Conservation (phyloP, 345 rosid genomes). For the Hibiscus tridactylites region DNA sequence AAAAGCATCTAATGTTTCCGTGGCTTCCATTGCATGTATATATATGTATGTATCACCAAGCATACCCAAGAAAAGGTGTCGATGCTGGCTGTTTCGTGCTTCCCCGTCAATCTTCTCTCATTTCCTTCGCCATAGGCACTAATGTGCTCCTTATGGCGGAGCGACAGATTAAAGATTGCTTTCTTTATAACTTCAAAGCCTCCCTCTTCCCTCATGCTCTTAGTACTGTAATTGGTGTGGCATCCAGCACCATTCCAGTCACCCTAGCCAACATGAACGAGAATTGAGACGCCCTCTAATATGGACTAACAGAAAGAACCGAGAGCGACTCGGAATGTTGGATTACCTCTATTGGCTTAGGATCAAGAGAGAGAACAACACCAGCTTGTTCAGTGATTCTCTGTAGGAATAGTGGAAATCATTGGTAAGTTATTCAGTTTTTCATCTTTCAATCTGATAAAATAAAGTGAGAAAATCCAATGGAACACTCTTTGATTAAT, state of each 20-base stretch:
- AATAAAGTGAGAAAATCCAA: too few relatives aligned
- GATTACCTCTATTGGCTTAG: conserved; percentile 82
- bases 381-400: conserved; percentile 98
- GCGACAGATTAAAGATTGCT: conserved; percentile 84
- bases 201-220: conserved; percentile 92
- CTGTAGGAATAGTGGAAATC: conserved; percentile 30
- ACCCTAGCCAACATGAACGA: conserved; percentile 33
- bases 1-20: not conserved
- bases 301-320: not conserved
- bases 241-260: conserved; percentile 99
- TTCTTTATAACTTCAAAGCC: conserved; percentile 84
- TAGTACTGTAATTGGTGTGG: conserved; percentile 95
- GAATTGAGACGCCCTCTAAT: not conserved
- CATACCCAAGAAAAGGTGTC: conserved; percentile 90
- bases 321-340: not conserved
- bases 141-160: conserved; percentile 82
- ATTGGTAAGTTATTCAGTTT: conserved; percentile 24
- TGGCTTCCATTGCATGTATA: too few relatives aligned
- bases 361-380: conserved; percentile 84
- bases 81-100: conserved; percentile 94
- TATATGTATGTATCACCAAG: not conserved
- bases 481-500: too few relatives aligned
- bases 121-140: conserved; percentile 98
- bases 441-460: too few relatives aligned
- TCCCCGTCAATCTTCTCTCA: conserved; percentile 92